Evolutionary conservation across 129 eudicot species (phyloP), one percentile per base, ranked within the genome.

Genomic region (Flaveria trinervia): DNA sequence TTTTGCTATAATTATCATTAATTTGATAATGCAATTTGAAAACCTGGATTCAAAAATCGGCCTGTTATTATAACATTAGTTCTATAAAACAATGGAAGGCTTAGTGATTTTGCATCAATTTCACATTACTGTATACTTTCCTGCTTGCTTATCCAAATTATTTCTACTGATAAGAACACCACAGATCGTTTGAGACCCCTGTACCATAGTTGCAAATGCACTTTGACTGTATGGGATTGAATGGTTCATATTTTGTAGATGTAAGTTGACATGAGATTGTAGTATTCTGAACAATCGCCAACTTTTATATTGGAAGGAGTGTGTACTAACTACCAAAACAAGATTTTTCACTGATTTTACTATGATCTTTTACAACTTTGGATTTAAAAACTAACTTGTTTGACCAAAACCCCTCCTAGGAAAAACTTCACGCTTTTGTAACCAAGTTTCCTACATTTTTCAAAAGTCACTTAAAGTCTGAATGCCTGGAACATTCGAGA

Each of bases 41-140:
- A 61, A 39, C 30, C 65, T 68, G 50, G 23, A 50, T 45, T 16
- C 16, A 17, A 36, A 60, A 64, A 14, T 15, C 22, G 12, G 30
- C 69, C 7, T 62, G 6, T 64, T 64, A 30, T 16, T 33, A 28
- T 64, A 30, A 64, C 44, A 64, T 5, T 10, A 26, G 41, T 71
- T 79, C 43, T 60, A 23, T 75, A 26, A 22, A 36, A 61, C 28
- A 75, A 26, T 33, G 17, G 64, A 50, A n/a, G 65, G 62, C 65
- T 76, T 76, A 14, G 64, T 36, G 52, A 55, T 68, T 12, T 67
- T 45, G 14, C 49, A 39, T 39, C 75, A 14, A 59, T 39, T 18
- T 56, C 18, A 60, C 18, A 25, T 30, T 23, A 13, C 43, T 70
- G 23, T 15, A 55, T 20, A 17, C 49, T 10, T 66, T 17, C 71